Conservation (phyloP, 108 stramenopile genomes). For the Epithemia pelagica region DNA sequence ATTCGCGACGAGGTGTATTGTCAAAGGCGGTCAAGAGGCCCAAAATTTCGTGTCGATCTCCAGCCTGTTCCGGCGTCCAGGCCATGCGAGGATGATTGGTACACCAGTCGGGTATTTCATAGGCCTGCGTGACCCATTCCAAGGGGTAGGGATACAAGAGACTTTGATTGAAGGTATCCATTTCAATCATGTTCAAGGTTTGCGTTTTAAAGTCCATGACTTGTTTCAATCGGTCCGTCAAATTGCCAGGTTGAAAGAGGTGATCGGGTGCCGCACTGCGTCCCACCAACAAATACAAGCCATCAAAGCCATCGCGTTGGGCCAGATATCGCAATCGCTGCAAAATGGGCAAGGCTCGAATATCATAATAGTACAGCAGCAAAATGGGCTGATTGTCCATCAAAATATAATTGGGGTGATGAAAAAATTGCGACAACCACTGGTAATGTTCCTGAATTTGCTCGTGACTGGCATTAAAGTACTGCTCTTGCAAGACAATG, state of each 20-base stretch:
- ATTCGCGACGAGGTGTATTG: conserved; percentile 64
- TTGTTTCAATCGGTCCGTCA: not conserved
- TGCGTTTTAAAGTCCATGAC: not conserved
- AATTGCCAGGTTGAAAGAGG: conserved; percentile 14
- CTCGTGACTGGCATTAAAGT: conserved; percentile 30
- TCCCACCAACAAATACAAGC: conserved; percentile 36
- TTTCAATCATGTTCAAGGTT: not conserved
- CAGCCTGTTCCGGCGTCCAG: conserved; percentile 1
- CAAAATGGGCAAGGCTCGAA: conserved; percentile 23
- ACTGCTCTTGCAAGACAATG: conserved; percentile 42
- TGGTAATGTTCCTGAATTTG: conserved; percentile 33
- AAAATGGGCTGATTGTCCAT: conserved; percentile 35
- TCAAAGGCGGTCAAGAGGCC: conserved; percentile 58
- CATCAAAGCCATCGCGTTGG: conserved; percentile 42
- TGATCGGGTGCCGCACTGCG: conserved; percentile 18
- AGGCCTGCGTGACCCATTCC: conserved; percentile 18
- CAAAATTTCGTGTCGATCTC: not conserved
- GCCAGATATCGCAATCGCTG: conserved; percentile 30
- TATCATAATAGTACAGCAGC: conserved; percentile 9
- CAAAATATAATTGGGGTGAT: conserved; percentile 51
- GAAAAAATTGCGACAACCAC: conserved; percentile 55
- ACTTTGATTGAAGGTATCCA: conserved; percentile 26
- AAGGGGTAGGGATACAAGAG: conserved; percentile 49
- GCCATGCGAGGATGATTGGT: not conserved
- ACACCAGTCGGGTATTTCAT: conserved; percentile 46